Base-by-base conservation (phyloP, 371 early-diverging fungal genomes). In the Lichtheimia corymbifera region DNA sequence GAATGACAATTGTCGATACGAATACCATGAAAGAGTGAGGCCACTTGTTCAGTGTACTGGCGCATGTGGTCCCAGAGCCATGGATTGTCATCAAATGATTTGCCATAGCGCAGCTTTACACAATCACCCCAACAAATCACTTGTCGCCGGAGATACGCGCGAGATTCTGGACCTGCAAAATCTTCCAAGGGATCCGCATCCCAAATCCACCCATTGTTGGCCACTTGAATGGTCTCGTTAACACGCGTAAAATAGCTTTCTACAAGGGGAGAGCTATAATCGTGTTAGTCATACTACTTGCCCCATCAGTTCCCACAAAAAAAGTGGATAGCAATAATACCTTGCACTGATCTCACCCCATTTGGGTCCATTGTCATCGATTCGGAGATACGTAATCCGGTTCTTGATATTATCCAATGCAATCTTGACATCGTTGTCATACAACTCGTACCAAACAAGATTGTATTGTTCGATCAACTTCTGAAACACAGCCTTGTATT, bases 171-270 rank as follows among this genome's bases (percentile, higher is more conserved):
- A 17, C 90, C 90, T 11, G 96, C 97, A 86, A 98, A 97, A 75
- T 97, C 94, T 40, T 84, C 71, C 50, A 96, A 67, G 4, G 97
- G 97, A 64, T 97, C 93, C 5, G 95, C 97, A 65, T 93, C 93
- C 99, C 98, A 97, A 50, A 98, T 95, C 99, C 99, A 98, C 5
- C 99, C 99, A 72, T 98, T 98, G 78, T 94, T 96, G 22, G 94
- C 97, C 35, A 98, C 62, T 15, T 80, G 84, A 42, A 87, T 67
- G 9, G 83, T 86, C 5, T 82, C 85, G 35, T 58, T 62, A 51
- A 92, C 64, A 9, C 90, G 88, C 0, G 99, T 97, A 64, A 98
- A 98, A 70, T 96, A 95, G 1, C 90, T 90, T 72, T 95, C 93
- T 14, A 94, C 89, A 22, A 98, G 68, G 40, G 94, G 94, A 58